A percentile compares a stretch with the other conserved stretches of the same genome.
phyloP scores from a whole-genome alignment of 2,329 filamentous ascomycete species.

The Capronia epimyces region DNA sequence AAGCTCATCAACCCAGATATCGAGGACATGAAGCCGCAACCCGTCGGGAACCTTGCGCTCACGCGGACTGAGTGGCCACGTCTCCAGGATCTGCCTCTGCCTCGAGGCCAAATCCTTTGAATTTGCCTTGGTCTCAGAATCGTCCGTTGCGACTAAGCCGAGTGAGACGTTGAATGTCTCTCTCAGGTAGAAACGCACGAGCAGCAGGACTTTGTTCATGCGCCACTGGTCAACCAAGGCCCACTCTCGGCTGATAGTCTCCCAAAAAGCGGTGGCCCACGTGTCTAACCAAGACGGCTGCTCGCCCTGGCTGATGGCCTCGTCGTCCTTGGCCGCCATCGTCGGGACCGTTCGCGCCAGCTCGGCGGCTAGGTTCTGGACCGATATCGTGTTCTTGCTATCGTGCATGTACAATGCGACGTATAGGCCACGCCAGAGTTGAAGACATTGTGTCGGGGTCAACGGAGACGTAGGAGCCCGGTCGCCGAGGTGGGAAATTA shows the following conservation, averaged over 20 bases:
- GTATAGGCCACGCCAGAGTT: conserved; percentile 29
- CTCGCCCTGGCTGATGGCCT: background rate
- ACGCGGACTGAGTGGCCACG: conserved; percentile 41
- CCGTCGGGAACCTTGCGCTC: conserved; percentile 67
- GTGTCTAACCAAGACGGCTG: conserved; percentile 16
- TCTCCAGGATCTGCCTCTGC: conserved; percentile 12
- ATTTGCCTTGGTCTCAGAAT: conserved; percentile 10
- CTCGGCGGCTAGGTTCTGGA: conserved; percentile 25
- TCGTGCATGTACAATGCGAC: conserved; percentile 30
- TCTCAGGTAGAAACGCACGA: conserved; percentile 59
- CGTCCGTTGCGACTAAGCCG: conserved; percentile 18
- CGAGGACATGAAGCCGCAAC: conserved; percentile 76
- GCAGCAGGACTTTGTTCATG: conserved; percentile 87
- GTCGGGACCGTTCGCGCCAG: conserved; percentile 20
- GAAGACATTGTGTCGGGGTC: conserved; percentile 25
- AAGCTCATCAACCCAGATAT: conserved; percentile 88
- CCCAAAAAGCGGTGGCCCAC: conserved; percentile 56
- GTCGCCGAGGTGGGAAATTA: conserved; percentile 21
- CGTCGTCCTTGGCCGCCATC: conserved; percentile 16
- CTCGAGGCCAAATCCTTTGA: conserved; percentile 27
- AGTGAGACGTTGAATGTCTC: conserved; percentile 23
- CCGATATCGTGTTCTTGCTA: conserved; percentile 24
- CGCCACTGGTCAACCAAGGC: conserved; percentile 65
- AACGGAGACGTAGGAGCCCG: conserved; percentile 15
- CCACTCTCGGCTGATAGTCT: conserved; percentile 65